phyloP scores from a whole-genome alignment of 148 eudicot species.

The Amaranthus hypochondriacus region DNA sequence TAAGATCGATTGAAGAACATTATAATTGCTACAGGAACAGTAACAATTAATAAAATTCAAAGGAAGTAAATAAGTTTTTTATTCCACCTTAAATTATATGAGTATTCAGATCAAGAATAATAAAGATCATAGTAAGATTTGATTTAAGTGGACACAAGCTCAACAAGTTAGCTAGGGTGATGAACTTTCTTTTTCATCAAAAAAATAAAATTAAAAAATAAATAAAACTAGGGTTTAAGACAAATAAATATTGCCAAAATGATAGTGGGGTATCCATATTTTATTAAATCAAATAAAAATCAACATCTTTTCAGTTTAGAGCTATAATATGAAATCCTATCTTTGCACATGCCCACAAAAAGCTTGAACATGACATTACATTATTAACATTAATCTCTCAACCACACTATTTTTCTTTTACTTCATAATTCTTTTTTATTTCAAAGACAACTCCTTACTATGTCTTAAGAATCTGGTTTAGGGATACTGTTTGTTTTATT shows the following conservation, averaged over 20 bases:
- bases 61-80: too few species aligned
- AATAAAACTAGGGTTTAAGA: not conserved
- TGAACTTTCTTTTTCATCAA: slow-evolving; percentile 4
- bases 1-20: too few species aligned
- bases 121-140: not conserved
- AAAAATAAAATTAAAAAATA: not conserved
- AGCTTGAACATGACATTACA: slow-evolving; percentile 13
- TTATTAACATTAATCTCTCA: not conserved
- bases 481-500: too few species aligned
- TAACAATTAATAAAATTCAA: too few species aligned
- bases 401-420: too few species aligned
- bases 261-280: slow-evolving; percentile 10
- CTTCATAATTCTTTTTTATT: not conserved
- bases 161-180: slow-evolving; percentile 14
- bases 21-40: too few species aligned
- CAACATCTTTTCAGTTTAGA: not conserved
- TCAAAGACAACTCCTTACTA: not conserved
- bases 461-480: not conserved
- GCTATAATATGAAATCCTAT: slow-evolving; percentile 1
- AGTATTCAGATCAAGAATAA: not conserved
- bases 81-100: slow-evolving; percentile 3
- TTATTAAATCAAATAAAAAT: slow-evolving; percentile 5
- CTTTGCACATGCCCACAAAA: slow-evolving; percentile 19
- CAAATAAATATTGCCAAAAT: slow-evolving; percentile 21
- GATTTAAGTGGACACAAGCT: not conserved